Evolutionary conservation across 129 eudicot species (phyloP).

Genomic region (Pittosporum tobira): DNA sequence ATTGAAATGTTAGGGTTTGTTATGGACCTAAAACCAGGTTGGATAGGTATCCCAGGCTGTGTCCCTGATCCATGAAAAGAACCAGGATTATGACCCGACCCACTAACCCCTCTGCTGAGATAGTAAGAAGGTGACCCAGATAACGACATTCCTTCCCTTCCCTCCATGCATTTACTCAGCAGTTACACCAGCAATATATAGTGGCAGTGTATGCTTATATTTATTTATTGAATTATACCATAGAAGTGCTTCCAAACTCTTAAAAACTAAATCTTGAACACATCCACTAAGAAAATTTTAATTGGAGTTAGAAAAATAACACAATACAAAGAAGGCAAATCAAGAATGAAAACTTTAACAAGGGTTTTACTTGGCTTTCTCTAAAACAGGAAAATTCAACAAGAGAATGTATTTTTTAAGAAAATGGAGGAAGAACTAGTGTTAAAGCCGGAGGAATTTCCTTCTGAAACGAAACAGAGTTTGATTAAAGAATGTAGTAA

Average conservation of each 20-base stretch:
- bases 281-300: slow-evolving; percentile 6
- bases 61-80: slow-evolving; percentile 21
- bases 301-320: slow-evolving; percentile 2
- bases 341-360: slow-evolving; percentile 7
- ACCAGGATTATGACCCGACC: slow-evolving; percentile 30
- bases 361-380: slow-evolving; percentile 47
- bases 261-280: slow-evolving; percentile 24
- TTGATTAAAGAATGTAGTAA: slow-evolving; percentile 20
- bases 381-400: slow-evolving; percentile 13
- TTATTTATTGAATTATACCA: not conserved
- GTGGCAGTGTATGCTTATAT: not conserved
- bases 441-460: slow-evolving; percentile 20
- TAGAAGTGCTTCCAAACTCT: not conserved
- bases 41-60: slow-evolving; percentile 26
- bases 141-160: slow-evolving; percentile 75
- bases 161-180: slow-evolving; percentile 76
- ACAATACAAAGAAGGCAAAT: not conserved
- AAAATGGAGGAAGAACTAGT: not conserved
- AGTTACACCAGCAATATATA: slow-evolving; percentile 4
- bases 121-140: slow-evolving; percentile 54
- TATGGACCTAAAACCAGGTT: slow-evolving; percentile 43
- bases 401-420: not conserved
- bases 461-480: slow-evolving; percentile 8
- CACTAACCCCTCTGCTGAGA: slow-evolving; percentile 50
- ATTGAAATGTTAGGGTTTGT: slow-evolving; percentile 41